Evolutionary conservation across 2,329 filamentous ascomycete genomes (phyloP), one percentile per base, ranked within the genome.

Genomic region (Aspergillus flavus): DNA sequence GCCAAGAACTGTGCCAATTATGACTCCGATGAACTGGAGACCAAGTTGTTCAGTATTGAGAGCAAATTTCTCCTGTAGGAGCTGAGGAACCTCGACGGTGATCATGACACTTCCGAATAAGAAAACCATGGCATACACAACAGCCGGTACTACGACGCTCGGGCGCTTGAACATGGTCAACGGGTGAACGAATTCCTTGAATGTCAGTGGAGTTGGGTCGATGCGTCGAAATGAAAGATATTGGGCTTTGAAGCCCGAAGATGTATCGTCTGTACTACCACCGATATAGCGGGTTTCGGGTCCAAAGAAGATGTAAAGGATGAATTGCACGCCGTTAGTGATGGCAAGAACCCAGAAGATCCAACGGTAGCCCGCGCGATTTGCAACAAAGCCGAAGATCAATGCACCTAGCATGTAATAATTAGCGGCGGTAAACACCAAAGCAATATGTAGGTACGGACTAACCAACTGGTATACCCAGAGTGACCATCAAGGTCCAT

Each of bases 271-370:
- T 64, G 72, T 56, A 68, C 45, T 48, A 19, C 72, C 61, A 64
- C 66, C 71, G 11, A 75, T 36, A 71, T 86, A 87, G 34, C 82
- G 81, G 0, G 85, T 86, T 69, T 88, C 86, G 0, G 82, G 81
- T 2, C 82, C 81, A 34, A 86, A 69, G 71, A 87, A 82, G 61
- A 87, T 68, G 70, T 87, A 88, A 12, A 84, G 72, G 55, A 87
- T 71, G 64, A 88, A 80, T 66, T 88, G 85, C 10, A 80, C 80
- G 54, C 78, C 84, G 64, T 88, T 87, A 67, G 81, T 82, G 50
- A 87, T 87, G 5, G 84, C 84, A 6, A 87, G 76, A 30, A 83
- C 81, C 80, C 82, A 87, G 72, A 84, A 87, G 50, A 87, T 86
- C 85, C 85, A 87, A 5, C 82, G 77, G 62, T 84, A 87, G 0